phyloP scores from a whole-genome alignment of 768 basidiomycete genomes.

The Serendipita sp. region DNA sequence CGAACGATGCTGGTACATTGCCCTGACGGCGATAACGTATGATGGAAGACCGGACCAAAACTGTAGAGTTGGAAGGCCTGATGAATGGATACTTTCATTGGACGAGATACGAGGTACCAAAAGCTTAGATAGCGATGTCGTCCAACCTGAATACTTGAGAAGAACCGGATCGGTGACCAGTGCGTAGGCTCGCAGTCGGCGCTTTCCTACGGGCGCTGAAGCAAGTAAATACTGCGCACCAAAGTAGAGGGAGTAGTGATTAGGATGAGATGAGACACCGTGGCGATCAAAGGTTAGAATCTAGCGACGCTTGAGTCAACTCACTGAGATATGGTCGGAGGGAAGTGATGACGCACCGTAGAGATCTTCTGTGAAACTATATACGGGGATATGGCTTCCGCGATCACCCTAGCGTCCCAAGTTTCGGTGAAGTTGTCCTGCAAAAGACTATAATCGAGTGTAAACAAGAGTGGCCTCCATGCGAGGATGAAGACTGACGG shows the following conservation, averaged over 20 bases:
- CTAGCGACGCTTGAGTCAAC: constrained; percentile 39
- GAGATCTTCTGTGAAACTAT: constrained; percentile 43
- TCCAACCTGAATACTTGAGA: constrained; percentile 38
- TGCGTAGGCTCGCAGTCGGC: constrained; percentile 32
- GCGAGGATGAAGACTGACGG: constrained; percentile 33
- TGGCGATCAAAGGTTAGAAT: constrained; percentile 66
- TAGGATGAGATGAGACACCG: constrained; percentile 76
- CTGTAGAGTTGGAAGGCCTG: constrained; percentile 18
- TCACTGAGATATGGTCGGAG: constrained; percentile 21
- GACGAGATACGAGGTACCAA: constrained; percentile 18
- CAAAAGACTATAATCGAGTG: constrained; percentile 31
- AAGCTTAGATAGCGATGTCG: constrained; percentile 25
- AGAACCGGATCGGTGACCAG: constrained; percentile 41
- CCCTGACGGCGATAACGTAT: constrained; percentile 41
- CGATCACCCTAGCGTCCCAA: constrained; percentile 51
- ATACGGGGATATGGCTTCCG: constrained; percentile 41
- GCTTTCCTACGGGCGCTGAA: constrained; percentile 15
- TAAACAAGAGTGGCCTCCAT: constrained; percentile 7
- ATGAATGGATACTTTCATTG: neutral
- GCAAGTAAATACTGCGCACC: constrained; percentile 23
- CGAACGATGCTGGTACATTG: constrained; percentile 56
- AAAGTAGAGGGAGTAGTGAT: constrained; percentile 56
- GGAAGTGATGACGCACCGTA: constrained; percentile 29
- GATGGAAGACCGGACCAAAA: constrained; percentile 42
- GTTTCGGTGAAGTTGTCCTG: constrained; percentile 53